A percentile compares a stretch with the other conserved stretches of the same genome.
Conservation (phyloP, 345 rosid genomes). For the Populus alba region DNA sequence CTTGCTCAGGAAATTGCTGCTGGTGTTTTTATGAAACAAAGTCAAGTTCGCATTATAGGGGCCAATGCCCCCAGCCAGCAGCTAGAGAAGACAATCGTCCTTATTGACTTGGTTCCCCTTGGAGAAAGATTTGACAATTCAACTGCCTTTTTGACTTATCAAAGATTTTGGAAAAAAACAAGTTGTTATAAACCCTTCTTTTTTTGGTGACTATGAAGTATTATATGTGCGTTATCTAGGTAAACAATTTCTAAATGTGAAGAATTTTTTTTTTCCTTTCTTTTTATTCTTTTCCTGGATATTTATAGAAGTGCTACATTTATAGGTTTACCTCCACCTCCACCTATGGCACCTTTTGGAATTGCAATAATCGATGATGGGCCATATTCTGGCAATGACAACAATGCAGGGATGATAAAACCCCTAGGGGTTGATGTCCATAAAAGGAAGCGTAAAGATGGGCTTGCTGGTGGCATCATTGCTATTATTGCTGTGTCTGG, state of each 20-base stretch:
- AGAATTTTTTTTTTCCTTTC: background rate
- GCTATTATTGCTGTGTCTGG: conserved; percentile 69
- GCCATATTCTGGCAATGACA: conserved; percentile 56
- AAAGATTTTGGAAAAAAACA: conserved; percentile 84
- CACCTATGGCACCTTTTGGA: conserved; percentile 62
- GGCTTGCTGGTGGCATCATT: conserved; percentile 56
- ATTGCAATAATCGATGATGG: conserved; percentile 54
- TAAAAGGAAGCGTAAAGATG: conserved; percentile 44
- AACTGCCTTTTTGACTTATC: conserved; percentile 70
- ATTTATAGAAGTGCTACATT: conserved; percentile 15
- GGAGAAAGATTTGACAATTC: conserved; percentile 71
- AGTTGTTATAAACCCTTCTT: conserved; percentile 55
- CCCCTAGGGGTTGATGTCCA: conserved; percentile 86
- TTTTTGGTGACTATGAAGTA: conserved; percentile 76
- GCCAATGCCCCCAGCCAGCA: conserved; percentile 85
- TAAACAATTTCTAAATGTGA: conserved; percentile 13
- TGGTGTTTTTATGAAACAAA: conserved; percentile 90
- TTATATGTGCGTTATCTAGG: conserved; percentile 84
- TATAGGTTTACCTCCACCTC: conserved; percentile 86
- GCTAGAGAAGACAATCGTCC: conserved; percentile 80
- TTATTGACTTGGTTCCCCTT: conserved; percentile 82
- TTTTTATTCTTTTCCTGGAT: background rate
- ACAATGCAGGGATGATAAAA: conserved; percentile 56
- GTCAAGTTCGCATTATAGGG: conserved; percentile 94
- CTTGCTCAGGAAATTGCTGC: conserved; percentile 73